These are phyloP conservation scores for Xylaria multiplex DNA, from an alignment of 2,329 filamentous ascomycete species.

Conservation along the genomic window DNA sequence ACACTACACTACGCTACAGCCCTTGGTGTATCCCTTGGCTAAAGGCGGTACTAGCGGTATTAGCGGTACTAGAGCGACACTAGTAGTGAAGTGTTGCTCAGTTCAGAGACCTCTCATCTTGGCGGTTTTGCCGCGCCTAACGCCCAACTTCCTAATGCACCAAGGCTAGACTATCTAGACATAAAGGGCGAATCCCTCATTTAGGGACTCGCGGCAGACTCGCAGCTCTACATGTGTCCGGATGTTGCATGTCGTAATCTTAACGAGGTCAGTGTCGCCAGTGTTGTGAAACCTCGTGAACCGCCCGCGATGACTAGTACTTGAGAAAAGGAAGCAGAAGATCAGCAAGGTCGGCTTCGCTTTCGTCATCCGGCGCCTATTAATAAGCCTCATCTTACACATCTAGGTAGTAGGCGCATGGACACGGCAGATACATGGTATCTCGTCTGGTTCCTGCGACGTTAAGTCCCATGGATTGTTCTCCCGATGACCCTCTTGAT, in stretches of 20 bases:
- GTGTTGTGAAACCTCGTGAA: slow-evolving; percentile 40
- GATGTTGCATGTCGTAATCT: slow-evolving; percentile 19
- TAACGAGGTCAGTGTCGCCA: slow-evolving; percentile 31
- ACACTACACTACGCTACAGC: not conserved
- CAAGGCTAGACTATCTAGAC: not conserved
- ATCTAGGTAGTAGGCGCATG: slow-evolving; percentile 19
- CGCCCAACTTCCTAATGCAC: slow-evolving; percentile 9
- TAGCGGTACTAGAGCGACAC: not conserved
- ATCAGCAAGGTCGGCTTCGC: slow-evolving; percentile 22
- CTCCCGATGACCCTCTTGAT: slow-evolving; percentile 19
- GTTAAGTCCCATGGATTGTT: slow-evolving; percentile 20
- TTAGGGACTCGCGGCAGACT: slow-evolving; percentile 1
- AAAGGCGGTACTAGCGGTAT: not conserved
- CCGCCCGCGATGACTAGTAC: slow-evolving; percentile 18
- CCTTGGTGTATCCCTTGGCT: slow-evolving; percentile 10
- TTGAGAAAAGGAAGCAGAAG: slow-evolving; percentile 18
- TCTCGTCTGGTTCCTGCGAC: slow-evolving; percentile 13
- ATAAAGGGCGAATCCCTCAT: slow-evolving; percentile 13
- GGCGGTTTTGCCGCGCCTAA: slow-evolving; percentile 23
- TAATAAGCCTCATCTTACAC: slow-evolving; percentile 17
- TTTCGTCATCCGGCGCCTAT: slow-evolving; percentile 23
- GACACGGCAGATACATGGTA: too few relatives aligned
- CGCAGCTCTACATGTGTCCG: not conserved
- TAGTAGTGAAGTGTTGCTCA: not conserved
- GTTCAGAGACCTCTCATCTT: slow-evolving; percentile 2